Base-by-base conservation (phyloP, 2,329 filamentous ascomycete species). In the Microdochium trichocladiopsis region DNA sequence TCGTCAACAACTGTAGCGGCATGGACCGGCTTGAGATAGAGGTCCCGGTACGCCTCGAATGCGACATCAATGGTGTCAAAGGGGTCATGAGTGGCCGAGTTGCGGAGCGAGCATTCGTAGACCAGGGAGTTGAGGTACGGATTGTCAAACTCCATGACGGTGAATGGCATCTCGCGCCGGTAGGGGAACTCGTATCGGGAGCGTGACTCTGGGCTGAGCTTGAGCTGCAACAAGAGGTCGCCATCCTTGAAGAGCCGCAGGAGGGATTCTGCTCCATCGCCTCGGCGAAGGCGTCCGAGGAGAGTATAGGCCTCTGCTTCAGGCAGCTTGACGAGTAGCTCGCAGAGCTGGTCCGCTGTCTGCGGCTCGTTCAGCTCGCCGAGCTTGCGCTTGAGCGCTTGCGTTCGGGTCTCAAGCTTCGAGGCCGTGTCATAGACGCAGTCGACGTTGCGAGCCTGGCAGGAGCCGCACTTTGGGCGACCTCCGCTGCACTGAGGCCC, bases 131-230 rank as follows among this genome's bases (percentile, higher is more conserved):
- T 54, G 3, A 66, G 52, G 50, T 67, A 67, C 11, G 58, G 57
- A 37, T 67, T 67, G 48, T 61, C 56, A 4, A 53, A 47, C 1
- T 56, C 52, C 36, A 57, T 49, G 12, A 69, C 56, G 22, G 55
- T 63, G 3, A 54, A 33, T 36, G 68, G 68, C 62, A 68, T 67
- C 6, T 63, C 57, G 6, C 56, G 23, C 12, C 60, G 49, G 48
- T 72, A 71, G 0, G 69, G 72, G 36, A 74, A 71, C 45, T 68
- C 65, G 41, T 70, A 74, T 41, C 69, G 69, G 18, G 65, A 63
- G 1, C 68, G 59, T 2, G 67, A 61, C 53, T 74, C 70, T 3
- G 71, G 69, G 0, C 58, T 53, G 2, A 72, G 55, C 1, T 67
- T 60, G 51, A 72, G 63, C 52, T 73, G 69, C 4, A 74, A 54